A percentile compares a stretch with the other conserved stretches of the same genome.
Conservation (phyloP, 306 rosid species). For the Astragalus glycyphyllos region DNA sequence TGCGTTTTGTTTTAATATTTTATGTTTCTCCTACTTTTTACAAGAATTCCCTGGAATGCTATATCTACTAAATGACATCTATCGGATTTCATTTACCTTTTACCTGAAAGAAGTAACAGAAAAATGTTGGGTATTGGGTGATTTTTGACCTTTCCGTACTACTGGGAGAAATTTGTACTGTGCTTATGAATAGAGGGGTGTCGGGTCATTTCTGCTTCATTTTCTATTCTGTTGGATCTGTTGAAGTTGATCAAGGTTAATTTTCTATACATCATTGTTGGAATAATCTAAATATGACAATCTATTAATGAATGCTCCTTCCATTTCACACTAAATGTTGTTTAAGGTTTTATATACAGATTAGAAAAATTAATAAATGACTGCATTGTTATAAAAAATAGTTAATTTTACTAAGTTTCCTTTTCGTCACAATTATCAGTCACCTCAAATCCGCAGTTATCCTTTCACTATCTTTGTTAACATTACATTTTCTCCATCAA, state of each 20-base stretch:
- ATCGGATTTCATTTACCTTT: not conserved
- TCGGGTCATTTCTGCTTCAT: not conserved
- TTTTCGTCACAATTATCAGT: not conserved
- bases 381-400: not conserved
- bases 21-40: not conserved
- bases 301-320: not conserved
- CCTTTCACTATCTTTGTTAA: not conserved
- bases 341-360: not conserved
- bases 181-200: constrained; percentile 2
- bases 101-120: constrained; percentile 8
- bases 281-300: not conserved
- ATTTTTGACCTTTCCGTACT: not conserved
- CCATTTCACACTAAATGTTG: not conserved
- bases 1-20: constrained; percentile 19
- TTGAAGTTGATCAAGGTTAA: not conserved
- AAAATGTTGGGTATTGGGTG: not conserved
- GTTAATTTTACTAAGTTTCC: not conserved
- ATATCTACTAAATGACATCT: constrained; percentile 9
- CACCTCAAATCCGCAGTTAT: not conserved
- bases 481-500: not conserved
- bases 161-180: constrained; percentile 1
- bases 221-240: not conserved
- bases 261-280: not conserved
- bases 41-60: constrained; percentile 1
- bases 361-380: not conserved